Evolutionary conservation across 148 eudicot species (phyloP).

Genomic region (Selenicereus undatus): DNA sequence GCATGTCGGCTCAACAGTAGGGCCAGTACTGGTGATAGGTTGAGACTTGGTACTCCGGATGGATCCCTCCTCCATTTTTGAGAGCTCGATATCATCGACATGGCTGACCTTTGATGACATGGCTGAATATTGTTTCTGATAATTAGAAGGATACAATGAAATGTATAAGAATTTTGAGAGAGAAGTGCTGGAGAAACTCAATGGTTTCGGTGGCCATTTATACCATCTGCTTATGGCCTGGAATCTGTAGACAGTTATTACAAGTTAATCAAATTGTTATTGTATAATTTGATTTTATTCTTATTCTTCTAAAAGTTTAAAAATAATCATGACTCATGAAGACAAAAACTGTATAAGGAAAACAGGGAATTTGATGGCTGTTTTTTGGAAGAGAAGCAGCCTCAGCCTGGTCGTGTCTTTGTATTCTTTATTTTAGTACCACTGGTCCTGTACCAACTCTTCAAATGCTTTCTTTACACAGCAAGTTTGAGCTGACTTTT

Average conservation of each 20-base stretch:
- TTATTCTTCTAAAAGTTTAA: too few relatives aligned
- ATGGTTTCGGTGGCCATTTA: background rate
- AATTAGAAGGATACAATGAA: background rate
- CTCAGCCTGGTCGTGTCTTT: background rate
- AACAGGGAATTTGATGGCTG: background rate
- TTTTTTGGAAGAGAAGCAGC: background rate
- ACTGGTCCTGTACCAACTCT: too few relatives aligned
- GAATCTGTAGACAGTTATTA: background rate
- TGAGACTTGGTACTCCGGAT: constrained; percentile 4
- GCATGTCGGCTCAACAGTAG: background rate
- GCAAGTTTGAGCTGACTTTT: background rate
- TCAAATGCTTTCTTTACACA: too few relatives aligned
- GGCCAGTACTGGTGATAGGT: constrained; percentile 6
- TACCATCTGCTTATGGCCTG: background rate
- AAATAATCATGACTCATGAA: background rate
- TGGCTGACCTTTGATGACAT: constrained; percentile 39
- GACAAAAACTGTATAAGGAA: constrained; percentile 4
- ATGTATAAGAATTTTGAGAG: background rate
- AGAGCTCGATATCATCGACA: constrained; percentile 22
- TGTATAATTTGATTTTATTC: too few relatives aligned
- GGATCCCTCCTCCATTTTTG: constrained; percentile 30
- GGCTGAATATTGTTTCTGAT: background rate
- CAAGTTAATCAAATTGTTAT: background rate
- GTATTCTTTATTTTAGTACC: background rate
- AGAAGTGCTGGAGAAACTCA: background rate